Evolutionary conservation across 441 rosid species (phyloP).

Genomic region (Hypseocharis bilobata): DNA sequence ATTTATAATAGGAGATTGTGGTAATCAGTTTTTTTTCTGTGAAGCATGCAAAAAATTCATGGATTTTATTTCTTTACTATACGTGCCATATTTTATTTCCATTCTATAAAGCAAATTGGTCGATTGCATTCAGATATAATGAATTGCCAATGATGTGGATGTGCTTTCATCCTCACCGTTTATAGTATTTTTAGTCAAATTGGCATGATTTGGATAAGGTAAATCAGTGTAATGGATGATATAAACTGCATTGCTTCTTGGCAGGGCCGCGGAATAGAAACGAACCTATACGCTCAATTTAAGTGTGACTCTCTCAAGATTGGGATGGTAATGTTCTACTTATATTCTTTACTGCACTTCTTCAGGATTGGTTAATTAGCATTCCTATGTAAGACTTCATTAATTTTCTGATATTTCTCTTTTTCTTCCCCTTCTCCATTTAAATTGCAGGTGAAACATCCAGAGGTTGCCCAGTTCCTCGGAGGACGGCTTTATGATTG

Average conservation of each 20-base stretch:
- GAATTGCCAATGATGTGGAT: too few species aligned
- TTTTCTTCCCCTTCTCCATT: background rate
- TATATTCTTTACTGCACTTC: background rate
- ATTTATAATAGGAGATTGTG: too few species aligned
- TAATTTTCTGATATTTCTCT: background rate
- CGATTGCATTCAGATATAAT: too few species aligned
- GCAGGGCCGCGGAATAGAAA: conserved; percentile 97
- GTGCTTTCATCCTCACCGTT: too few species aligned
- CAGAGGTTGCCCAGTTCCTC: conserved; percentile 89
- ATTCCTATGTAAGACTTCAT: background rate
- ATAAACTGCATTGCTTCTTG: conserved; percentile 4
- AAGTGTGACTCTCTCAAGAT: conserved; percentile 91
- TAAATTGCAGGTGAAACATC: conserved; percentile 69
- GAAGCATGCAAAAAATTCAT: too few species aligned
- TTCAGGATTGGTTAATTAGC: background rate
- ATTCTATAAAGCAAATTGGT: background rate
- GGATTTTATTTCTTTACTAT: background rate
- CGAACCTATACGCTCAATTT: conserved; percentile 89
- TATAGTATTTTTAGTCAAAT: too few species aligned
- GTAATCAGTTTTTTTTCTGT: too few species aligned
- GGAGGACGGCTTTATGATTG: conserved; percentile 93
- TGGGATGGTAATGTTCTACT: conserved; percentile 56
- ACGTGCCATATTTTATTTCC: background rate
- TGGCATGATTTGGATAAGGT: too few species aligned
- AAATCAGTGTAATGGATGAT: background rate